Base-by-base conservation (phyloP, 495 filamentous ascomycete species). In the Bacidia gigantensis region DNA sequence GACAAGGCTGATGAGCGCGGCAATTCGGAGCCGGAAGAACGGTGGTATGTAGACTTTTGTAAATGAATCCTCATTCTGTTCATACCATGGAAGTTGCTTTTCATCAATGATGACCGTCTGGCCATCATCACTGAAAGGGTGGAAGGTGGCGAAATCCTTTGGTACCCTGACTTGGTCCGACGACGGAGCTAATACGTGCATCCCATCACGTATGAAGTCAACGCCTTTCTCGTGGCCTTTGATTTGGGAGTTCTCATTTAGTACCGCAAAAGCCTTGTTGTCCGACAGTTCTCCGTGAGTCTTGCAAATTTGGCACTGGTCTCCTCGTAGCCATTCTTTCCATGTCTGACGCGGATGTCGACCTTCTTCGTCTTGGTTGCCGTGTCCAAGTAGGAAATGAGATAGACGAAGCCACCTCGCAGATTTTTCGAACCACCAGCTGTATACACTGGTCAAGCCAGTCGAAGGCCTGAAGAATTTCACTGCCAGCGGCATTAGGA, bases 341-440 rank as follows among this genome's bases (percentile, higher is more conserved):
- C 81, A 87, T 29, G 65, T 76, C 35, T 66, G 65, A 26, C 74
- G 61, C 39, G 80, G 68, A 59, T 76, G 67, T 39, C 70, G 72
- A 2, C 92, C 89, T 63, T 95, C 86, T 61, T 99, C 92, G 43
- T 96, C 90, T 12, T 72, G 59, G 38, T 74, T 73, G 57, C 83
- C 76, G 45, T 94, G 85, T 1, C 83, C 86, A 58, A 99, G 95
- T 56, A 99, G 78, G 63, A 99, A 99, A 69, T 88, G 81, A 14
- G 86, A 87, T 53, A 99, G 69, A 43, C 92, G 76, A 20, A 99
- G 68, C 50, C 74, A 67, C 20, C 86, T 75, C 1, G 89, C 90
- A 62, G 89, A 96, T 56, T 77, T 78, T 55, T 82, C 83, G 67
- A 99, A 95, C 89, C 90, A 97, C 92, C 92, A 97, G 40, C 77